Base-by-base conservation (phyloP, 1,284 basidiomycete genomes). In the Apiotrichum mycotoxinovorans region DNA sequence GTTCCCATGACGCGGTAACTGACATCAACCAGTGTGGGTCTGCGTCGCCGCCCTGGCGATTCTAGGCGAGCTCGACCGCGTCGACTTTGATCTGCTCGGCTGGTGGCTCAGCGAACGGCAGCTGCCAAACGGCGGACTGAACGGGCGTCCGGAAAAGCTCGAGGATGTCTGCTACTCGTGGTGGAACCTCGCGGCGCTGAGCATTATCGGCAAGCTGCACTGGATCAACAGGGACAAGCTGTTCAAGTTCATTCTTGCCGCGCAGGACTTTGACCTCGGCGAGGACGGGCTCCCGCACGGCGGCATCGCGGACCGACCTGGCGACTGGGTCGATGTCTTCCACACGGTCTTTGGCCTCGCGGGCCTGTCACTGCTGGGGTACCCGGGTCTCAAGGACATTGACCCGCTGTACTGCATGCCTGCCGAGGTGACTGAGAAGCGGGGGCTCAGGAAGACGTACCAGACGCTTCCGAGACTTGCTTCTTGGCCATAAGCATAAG, bases 351-450 rank as follows among this genome's bases (percentile, higher is more conserved):
- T 98, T 69, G 96, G 95, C 0, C 80, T 97, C 4, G 93, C 93
- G 54, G 92, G 91, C 0, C 80, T 98, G 17, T 93, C 91, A 0
- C 79, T 98, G 11, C 80, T 97, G 9, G 91, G 91, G n/a, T 94
- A 93, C 70, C 86, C 88, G 0, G 87, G 85, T 0, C 76, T 98
- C 22, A 80, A 84, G 34, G 87, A 89, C 63, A 80, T 98, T 26
- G 95, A 98, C 73, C 95, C 95, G 0, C 87, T 97, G 22, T 98
- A 94, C 73, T 98, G 94, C 78, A 92, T 98, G 90, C 95, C 94
- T 1, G 86, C 87, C 1, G 72, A 75, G 4, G 70, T 93, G 14
- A 93, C 91, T 25, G 83, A 87, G 69, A 64, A 63, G 57, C 80
- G 78, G 67, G 89, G 88, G 0, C 78, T 93, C 54, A 56, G 57